These are phyloP conservation scores for Rhodotorula toruloides DNA, from an alignment of 768 basidiomycete species.

Conservation along the genomic window DNA sequence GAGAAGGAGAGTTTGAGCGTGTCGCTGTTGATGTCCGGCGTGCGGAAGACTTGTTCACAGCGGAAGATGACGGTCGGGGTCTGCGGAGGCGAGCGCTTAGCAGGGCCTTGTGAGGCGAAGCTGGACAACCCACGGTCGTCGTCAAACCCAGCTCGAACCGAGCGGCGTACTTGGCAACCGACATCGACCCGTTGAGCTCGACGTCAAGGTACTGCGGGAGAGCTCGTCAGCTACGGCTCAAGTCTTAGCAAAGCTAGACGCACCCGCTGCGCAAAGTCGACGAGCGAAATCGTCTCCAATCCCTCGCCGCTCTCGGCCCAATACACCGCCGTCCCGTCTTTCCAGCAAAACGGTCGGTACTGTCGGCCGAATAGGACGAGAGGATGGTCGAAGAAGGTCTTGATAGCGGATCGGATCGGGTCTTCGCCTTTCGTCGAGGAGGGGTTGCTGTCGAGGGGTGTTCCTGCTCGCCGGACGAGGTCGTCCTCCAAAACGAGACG, in stretches of 20 bases:
- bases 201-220: conserved; percentile 22
- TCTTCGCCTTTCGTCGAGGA: background rate
- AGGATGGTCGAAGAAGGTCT: conserved; percentile 11
- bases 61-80: conserved; percentile 26
- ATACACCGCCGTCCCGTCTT: conserved; percentile 29
- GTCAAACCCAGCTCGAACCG: conserved; percentile 34
- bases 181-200: conserved; percentile 16
- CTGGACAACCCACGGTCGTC: too few species aligned
- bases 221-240: background rate
- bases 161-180: conserved; percentile 31
- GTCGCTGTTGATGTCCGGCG: conserved; percentile 23
- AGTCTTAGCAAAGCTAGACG: background rate
- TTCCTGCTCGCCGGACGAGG: background rate
- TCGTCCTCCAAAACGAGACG: conserved; percentile 27
- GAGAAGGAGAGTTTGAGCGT: conserved; percentile 21
- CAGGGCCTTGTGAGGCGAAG: too few species aligned
- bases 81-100: too few species aligned
- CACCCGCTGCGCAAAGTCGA: conserved; percentile 21
- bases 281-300: conserved; percentile 10
- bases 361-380: conserved; percentile 14
- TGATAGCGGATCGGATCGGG: background rate
- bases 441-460: conserved; percentile 1
- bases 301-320: conserved; percentile 20
- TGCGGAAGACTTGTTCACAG: conserved; percentile 16
- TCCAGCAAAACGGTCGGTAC: conserved; percentile 27